Evolutionary conservation across 805 yeast genomes (phyloP).

Genomic region (Ogataea methanolica): DNA sequence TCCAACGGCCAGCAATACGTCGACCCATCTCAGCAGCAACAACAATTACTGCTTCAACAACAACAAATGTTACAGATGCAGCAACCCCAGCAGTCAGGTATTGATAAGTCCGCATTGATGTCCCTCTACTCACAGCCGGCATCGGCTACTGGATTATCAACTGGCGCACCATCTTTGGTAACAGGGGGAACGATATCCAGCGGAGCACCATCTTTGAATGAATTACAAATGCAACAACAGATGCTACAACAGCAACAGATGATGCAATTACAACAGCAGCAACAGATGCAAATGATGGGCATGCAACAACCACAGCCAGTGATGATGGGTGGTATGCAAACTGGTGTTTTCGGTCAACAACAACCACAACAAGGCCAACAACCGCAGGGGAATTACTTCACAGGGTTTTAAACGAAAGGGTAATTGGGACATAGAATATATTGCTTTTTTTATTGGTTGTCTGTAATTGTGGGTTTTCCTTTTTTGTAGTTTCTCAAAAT

Average conservation of each 20-base stretch:
- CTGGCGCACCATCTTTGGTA: conserved; percentile 4
- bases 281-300: conserved; percentile 6
- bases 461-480: neutral
- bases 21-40: conserved; percentile 36
- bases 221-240: conserved; percentile 5
- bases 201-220: conserved; percentile 4
- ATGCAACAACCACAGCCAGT: conserved; percentile 4
- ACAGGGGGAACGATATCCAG: neutral
- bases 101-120: neutral
- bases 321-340: neutral
- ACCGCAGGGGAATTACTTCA: conserved; percentile 9
- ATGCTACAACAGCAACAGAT: conserved; percentile 9
- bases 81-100: conserved; percentile 13
- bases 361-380: conserved; percentile 3
- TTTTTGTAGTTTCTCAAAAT: neutral
- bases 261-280: conserved; percentile 13
- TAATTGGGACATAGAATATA: neutral
- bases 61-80: conserved; percentile 13
- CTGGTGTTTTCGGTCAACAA: too few relatives aligned
- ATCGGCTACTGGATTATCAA: conserved; percentile 2
- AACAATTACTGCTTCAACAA: conserved; percentile 22
- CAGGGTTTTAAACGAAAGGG: conserved; percentile 13
- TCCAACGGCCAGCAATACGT: conserved; percentile 61
- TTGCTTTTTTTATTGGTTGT: neutral
- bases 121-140: conserved; percentile 6